Evolutionary conservation across 2,329 filamentous ascomycete genomes (phyloP), one percentile per base, ranked within the genome.

Genomic region (Sphaerulina populicola): DNA sequence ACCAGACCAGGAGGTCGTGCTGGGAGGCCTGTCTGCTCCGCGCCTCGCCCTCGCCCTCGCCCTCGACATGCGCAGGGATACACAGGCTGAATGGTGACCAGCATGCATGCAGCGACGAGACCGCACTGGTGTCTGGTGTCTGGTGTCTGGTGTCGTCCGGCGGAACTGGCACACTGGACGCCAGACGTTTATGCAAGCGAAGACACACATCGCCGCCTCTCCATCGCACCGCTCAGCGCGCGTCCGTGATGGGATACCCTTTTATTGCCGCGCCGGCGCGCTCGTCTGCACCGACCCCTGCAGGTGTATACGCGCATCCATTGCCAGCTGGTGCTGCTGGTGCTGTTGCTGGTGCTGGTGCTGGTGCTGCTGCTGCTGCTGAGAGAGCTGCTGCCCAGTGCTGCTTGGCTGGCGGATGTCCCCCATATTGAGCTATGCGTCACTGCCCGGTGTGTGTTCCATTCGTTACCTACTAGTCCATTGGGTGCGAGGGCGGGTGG

Each of bases 301-400:
- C 48, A 40, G 6, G 31, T 33, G 31, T 33, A 44, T 47, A 29
- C 47, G 30, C 46, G 42, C 38, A 12, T 23, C n/a, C 3, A 31
- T 37, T 38, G 53, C 43, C 50, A 46, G 15, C 50, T 31, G 51
- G 52, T 41, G n/a, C n/a, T 18, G 18, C 18, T 18, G 18, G 18
- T 18, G 18, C 18, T 18, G 18, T 3, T 18, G 18, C 2, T 18
- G 18, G 2, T 18, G 18, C 2, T 18, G 18, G n/a, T 48, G 46
- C 27, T 42, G 21, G 30, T 57, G 52, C 52, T 49, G 53, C 52
- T 51, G 55, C 37, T 50, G 44, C 45, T 30, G 18, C 3, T 27
- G 23, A 27, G 23, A 27, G 23, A 27, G 23, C 23, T 27, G 23
- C 23, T 27, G 6, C 31, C 54, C 18, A 45, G 15, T 39, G 30